Evolutionary conservation across 2,329 filamentous ascomycete species (phyloP), one percentile per base, ranked within the genome.

Genomic region (Clarireedia monteithiana): DNA sequence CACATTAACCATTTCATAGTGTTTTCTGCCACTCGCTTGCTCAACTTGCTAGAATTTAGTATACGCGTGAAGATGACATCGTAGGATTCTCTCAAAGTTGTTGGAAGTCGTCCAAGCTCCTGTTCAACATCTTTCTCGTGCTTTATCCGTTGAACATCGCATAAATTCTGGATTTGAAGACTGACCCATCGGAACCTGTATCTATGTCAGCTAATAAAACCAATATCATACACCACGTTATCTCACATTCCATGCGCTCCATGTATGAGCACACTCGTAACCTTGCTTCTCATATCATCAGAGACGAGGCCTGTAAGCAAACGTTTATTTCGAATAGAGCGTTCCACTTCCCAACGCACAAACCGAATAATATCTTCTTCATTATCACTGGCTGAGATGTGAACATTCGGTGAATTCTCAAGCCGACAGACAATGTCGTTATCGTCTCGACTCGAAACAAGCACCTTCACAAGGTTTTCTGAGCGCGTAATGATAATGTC

Each of bases 141-240:
- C 17, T 50, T 38, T 15, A 38, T 15, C 2, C 15, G 9, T 38
- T 38, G 20, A 9, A 50, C 15, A 44, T 27, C 42, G 42, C 55
- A 60, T 4, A 61, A 45, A 27, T 44, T 56, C 38, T 59, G 52
- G 34, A 61, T 20, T 42, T 61, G 50, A 42, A 61, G n/a, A 45
- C 48, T 58, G 12, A 53, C 58, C 59, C 59, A 61, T 10, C 50
- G 53, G 27, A 61, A 59, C 58, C 50, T 52, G 24, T 5, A 20
- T 20, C 20, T 27, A 30, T 49, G 9, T n/a, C 40, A 15, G 23
- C 54, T 40, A 50, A 39, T 45, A 26, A 30, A 14, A 10, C 1
- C 23, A 15, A 49, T 49, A 12, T 27, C 48, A 49, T n/a, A 30
- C 6, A 9, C 48, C 14, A 38, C 17, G 24, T 20, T 20, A 7